phyloP scores from a whole-genome alignment of 2,329 filamentous ascomycete species.

The Salinomyces thailandicus region DNA sequence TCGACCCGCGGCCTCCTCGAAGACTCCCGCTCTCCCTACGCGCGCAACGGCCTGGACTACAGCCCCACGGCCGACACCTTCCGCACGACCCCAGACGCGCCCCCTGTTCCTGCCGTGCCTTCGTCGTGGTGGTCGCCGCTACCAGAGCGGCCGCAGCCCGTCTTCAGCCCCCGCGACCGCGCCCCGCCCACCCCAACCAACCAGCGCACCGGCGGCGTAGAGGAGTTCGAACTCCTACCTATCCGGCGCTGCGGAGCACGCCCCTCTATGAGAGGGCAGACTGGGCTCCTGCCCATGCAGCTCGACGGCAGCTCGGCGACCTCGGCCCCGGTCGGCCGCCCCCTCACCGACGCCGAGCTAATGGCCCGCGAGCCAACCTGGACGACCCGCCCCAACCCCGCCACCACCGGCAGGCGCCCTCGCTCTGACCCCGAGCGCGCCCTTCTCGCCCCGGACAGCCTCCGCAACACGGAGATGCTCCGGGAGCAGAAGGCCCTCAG shows the following conservation, averaged over 20 bases:
- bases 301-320: constrained; percentile 5
- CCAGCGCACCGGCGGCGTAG: not conserved
- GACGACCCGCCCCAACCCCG: constrained; percentile 2
- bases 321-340: constrained; percentile 5
- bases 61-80: not conserved
- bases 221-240: constrained; percentile 2
- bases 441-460: constrained; percentile 6
- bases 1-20: not conserved
- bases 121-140: not conserved
- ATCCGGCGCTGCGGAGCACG: constrained; percentile 1
- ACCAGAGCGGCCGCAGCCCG: not conserved
- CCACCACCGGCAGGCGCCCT: too few species aligned
- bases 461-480: constrained; percentile 2
- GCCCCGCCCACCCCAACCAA: not conserved
- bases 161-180: not conserved
- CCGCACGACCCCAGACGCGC: not conserved
- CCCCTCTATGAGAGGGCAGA: constrained; percentile 11
- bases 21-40: not conserved
- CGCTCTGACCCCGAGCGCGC: constrained; percentile 6
- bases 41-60: not conserved
- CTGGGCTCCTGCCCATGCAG: constrained; percentile 6
- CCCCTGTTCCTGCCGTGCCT: not conserved
- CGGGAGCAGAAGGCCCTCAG: constrained; percentile 13
- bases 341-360: constrained; percentile 9
- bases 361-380: constrained; percentile 8